A percentile compares a stretch with the other conserved stretches of the same genome.
Evolutionary conservation across 768 basidiomycete species (phyloP).

Genomic region (Cyathus striatus): DNA sequence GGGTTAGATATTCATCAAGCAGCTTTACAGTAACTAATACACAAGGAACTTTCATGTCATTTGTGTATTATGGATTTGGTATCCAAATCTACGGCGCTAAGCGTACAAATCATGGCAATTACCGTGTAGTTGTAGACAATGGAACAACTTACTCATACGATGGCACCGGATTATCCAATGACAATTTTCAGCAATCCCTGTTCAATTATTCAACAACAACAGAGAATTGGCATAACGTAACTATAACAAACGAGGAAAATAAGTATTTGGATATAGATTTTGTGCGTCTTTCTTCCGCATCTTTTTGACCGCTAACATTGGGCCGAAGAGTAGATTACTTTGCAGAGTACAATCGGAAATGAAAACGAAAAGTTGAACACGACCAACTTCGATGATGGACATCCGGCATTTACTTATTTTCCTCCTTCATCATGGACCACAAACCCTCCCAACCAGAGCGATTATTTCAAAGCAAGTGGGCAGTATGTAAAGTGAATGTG

Average conservation of each 20-base stretch:
- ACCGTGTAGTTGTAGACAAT: slow-evolving; percentile 10
- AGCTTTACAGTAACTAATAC: slow-evolving; percentile 25
- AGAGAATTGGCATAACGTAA: slow-evolving; percentile 9
- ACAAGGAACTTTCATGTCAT: slow-evolving; percentile 8
- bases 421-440: slow-evolving; percentile 26
- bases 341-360: slow-evolving; percentile 10
- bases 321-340: slow-evolving; percentile 13
- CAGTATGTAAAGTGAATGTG: slow-evolving; percentile 26
- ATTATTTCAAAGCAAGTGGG: slow-evolving; percentile 35
- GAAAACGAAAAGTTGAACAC: slow-evolving; percentile 13
- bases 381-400: slow-evolving; percentile 22
- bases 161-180: slow-evolving; percentile 5
- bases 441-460: slow-evolving; percentile 19
- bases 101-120: slow-evolving; percentile 12
- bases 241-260: slow-evolving; percentile 8
- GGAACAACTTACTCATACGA: neutral
- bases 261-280: slow-evolving; percentile 13
- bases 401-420: slow-evolving; percentile 32
- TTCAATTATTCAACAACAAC: slow-evolving; percentile 2
- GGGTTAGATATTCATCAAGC: slow-evolving; percentile 28
- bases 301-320: no score
- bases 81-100: slow-evolving; percentile 12
- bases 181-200: slow-evolving; percentile 9
- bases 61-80: slow-evolving; percentile 30
- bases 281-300: slow-evolving; percentile 4